Base-by-base conservation (phyloP, 768 basidiomycete species). In the Lactarius vividus region DNA sequence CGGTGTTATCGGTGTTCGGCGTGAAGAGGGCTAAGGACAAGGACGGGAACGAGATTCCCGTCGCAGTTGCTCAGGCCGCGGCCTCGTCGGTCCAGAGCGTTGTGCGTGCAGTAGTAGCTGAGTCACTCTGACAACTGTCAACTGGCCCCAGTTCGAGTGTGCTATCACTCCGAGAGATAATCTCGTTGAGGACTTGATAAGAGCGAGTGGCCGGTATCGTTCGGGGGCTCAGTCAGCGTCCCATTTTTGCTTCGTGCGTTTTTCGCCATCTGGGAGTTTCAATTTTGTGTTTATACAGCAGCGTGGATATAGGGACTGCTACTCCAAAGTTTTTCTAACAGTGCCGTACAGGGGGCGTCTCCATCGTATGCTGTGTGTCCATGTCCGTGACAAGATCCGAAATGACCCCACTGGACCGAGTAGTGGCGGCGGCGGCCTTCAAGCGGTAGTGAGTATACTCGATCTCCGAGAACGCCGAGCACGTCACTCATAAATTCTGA, bases 101-200 rank as follows among this genome's bases (percentile, higher is more conserved):
- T 3, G 63, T 64, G 29, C 59, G 63, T 54, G 5, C 4, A 23
- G 46, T 23, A 39, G 13, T 8, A 31, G 49, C 23, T 15, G 5
- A 33, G 0, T 52, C 29, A 9, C 9, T 0, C 55, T 9, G 15
- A 35, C 29, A 56, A 8, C n/a, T n/a, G 29, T 20, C 55, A 52
- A 37, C 40, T 59, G n/a, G 4, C 52, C 39, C 57, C 57, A 20
- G 16, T 64, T 64, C 20, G 63, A 39, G 13, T 64, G 63, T 1
- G 29, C 42, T 11, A 59, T 64, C 63, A 35, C 57, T 11, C 49
- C 63, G 9, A 58, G 63, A 59, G 52, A 64, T 59, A 29, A n/a
- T n/a, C n/a, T n/a, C n/a, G n/a, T n/a, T n/a, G 49, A 59, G 16
- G 63, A 54, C 28, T 44, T 54, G 52, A 59, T 64, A 3, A 44